phyloP scores from a whole-genome alignment of 2,329 filamentous ascomycete species.

The Aspergillus hortae region DNA sequence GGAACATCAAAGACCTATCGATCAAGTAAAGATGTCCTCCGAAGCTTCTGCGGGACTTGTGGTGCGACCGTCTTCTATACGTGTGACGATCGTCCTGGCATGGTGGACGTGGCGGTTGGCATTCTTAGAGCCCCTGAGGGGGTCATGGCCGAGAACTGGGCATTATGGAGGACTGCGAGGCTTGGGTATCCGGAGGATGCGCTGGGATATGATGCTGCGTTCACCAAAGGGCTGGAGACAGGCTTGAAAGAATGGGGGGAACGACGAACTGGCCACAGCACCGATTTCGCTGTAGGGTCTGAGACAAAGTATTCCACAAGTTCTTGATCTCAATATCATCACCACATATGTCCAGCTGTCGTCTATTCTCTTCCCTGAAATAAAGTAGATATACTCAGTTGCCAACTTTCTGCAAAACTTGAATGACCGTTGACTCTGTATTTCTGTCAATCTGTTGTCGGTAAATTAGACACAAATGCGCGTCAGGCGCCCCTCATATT shows the following conservation, averaged over 20 bases:
- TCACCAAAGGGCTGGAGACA: conserved; percentile 14
- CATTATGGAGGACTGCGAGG: conserved; percentile 41
- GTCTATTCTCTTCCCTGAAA: no score
- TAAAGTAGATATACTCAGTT: no score
- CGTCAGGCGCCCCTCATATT: no score
- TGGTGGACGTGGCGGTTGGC: conserved; percentile 44
- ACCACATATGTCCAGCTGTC: background rate
- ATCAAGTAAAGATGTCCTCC: conserved; percentile 33
- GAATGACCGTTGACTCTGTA: no score
- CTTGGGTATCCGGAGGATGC: conserved; percentile 14
- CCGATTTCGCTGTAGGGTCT: conserved; percentile 2
- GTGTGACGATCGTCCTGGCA: conserved; percentile 28
- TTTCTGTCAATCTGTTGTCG: no score
- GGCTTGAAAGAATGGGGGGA: conserved; percentile 20
- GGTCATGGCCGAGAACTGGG: conserved; percentile 41
- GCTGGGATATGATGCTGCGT: conserved; percentile 17
- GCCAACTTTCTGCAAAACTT: no score
- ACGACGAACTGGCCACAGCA: background rate
- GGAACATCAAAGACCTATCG: conserved; percentile 39
- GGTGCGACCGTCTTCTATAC: conserved; percentile 44
- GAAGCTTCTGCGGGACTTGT: conserved; percentile 45
- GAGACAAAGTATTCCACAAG: background rate
- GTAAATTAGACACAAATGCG: no score
- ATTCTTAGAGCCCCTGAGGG: conserved; percentile 38
- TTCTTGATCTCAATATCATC: background rate